A percentile compares a stretch with the other conserved stretches of the same genome.
These are phyloP conservation scores for Candida rishiriensis DNA, from an alignment of 805 yeast genomes.

Conservation along the genomic window DNA sequence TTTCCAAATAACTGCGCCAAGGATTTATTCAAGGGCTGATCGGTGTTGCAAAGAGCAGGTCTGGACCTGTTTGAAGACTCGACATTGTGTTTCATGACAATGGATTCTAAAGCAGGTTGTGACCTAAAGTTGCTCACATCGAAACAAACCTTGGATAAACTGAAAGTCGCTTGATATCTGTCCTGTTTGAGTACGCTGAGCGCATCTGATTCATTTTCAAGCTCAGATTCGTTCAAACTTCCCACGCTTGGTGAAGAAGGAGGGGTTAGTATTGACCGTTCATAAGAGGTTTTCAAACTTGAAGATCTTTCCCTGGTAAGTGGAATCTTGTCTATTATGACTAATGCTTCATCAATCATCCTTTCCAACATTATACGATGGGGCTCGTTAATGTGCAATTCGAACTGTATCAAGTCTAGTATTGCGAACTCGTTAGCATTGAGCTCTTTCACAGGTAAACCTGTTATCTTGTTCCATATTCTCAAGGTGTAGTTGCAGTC, in stretches of 20 bases:
- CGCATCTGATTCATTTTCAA: no score
- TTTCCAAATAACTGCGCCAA: constrained; percentile 13
- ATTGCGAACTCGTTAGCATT: constrained; percentile 46
- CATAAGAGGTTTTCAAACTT: neutral
- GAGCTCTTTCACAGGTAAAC: constrained; percentile 49
- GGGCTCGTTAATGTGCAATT: constrained; percentile 46
- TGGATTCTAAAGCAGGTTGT: no score
- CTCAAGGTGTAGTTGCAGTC: constrained; percentile 66
- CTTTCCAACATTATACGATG: no score
- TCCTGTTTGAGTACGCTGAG: neutral
- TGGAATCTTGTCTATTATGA: no score
- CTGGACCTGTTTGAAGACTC: constrained; percentile 6
- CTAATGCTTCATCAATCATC: no score
- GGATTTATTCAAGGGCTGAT: neutral
- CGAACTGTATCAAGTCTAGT: constrained; percentile 51
- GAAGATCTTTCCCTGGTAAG: no score
- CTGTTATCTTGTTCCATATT: constrained; percentile 74
- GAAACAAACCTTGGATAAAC: neutral
- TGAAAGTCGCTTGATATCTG: constrained; percentile 11
- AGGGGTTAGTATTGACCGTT: constrained; percentile 8
- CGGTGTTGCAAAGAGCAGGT: neutral
- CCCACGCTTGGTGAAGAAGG: constrained; percentile 16
- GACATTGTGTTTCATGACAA: constrained; percentile 2
- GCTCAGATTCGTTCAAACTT: neutral
- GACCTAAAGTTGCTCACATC: no score